phyloP scores from a whole-genome alignment of 768 basidiomycete species.

The Omphalotus guepiniiformis region DNA sequence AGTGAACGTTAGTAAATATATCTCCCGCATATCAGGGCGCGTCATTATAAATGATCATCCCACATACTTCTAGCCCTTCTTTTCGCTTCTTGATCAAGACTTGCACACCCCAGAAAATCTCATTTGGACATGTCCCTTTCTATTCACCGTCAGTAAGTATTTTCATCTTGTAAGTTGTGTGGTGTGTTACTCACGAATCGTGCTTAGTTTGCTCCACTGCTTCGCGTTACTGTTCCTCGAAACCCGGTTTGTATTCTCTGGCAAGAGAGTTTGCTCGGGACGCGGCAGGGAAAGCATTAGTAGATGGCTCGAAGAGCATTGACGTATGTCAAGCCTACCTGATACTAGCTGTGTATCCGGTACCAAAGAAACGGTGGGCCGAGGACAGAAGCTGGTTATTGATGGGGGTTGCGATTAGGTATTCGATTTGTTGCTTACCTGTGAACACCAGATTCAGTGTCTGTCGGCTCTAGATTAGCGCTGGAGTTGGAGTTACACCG shows the following conservation, averaged over 20 bases:
- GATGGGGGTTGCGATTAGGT: constrained; percentile 69
- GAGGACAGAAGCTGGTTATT: constrained; percentile 73
- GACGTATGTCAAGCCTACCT: constrained; percentile 79
- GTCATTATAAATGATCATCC: constrained; percentile 10
- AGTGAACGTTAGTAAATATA: constrained; percentile 40
- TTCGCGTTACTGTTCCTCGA: constrained; percentile 55
- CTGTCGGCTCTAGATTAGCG: constrained; percentile 47
- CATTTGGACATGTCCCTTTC: constrained; percentile 51
- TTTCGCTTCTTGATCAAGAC: constrained; percentile 53
- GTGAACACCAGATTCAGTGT: neutral
- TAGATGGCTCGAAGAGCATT: constrained; percentile 61
- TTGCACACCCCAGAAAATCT: constrained; percentile 51
- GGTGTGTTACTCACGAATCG: neutral
- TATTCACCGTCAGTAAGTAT: constrained; percentile 56
- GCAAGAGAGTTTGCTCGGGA: constrained; percentile 62
- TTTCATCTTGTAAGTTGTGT: too few relatives aligned
- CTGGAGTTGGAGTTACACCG: constrained; percentile 66
- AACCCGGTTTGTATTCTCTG: constrained; percentile 50
- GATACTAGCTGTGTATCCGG: constrained; percentile 58
- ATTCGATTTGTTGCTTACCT: constrained; percentile 7
- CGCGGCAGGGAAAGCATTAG: constrained; percentile 53
- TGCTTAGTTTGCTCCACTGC: constrained; percentile 63
- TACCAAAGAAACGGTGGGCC: constrained; percentile 59
- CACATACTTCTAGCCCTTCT: constrained; percentile 49
- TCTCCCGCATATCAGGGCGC: neutral